Conservation (phyloP, 768 basidiomycete genomes). For the Hygrophoropsis aurantiaca region DNA sequence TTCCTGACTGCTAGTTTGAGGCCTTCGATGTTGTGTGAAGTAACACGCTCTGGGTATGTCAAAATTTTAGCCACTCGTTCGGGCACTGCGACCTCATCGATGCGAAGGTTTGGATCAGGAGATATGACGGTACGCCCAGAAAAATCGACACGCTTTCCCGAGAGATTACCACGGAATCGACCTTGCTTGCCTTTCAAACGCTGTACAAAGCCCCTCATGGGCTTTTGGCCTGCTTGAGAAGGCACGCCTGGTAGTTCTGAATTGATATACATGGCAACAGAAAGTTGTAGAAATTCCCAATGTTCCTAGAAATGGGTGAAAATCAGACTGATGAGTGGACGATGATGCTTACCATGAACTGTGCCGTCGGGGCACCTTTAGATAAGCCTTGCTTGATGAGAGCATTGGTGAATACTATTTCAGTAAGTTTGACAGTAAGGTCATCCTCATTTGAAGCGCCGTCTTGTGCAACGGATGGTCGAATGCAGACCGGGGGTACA, state of each 20-base stretch:
- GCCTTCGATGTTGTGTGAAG: slow-evolving; percentile 79
- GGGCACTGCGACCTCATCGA: slow-evolving; percentile 98
- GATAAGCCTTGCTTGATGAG: slow-evolving; percentile 87
- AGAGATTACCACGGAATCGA: slow-evolving; percentile 96
- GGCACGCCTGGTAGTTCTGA: slow-evolving; percentile 94
- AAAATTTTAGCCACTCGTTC: slow-evolving; percentile 92
- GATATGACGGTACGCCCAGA: slow-evolving; percentile 98
- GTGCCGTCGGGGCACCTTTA: slow-evolving; percentile 84
- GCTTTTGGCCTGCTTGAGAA: slow-evolving; percentile 84
- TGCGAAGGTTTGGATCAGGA: slow-evolving; percentile 97
- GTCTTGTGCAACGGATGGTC: slow-evolving; percentile 96
- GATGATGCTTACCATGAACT: slow-evolving; percentile 69
- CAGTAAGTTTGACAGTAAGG: slow-evolving; percentile 93
- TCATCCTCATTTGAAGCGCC: slow-evolving; percentile 99
- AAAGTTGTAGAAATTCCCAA: slow-evolving; percentile 96
- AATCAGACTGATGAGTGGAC: neutral
- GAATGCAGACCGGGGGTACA: slow-evolving; percentile 95
- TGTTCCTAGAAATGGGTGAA: slow-evolving; percentile 62
- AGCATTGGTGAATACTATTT: slow-evolving; percentile 93
- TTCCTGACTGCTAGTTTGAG: slow-evolving; percentile 80
- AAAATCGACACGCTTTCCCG: slow-evolving; percentile 98
- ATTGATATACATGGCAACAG: slow-evolving; percentile 97
- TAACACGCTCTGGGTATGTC: slow-evolving; percentile 96
- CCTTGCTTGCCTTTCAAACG: slow-evolving; percentile 98
- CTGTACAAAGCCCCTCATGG: slow-evolving; percentile 96